These are phyloP conservation scores for Cicer cuneatum DNA, from an alignment of 306 rosid species.

Conservation along the genomic window DNA sequence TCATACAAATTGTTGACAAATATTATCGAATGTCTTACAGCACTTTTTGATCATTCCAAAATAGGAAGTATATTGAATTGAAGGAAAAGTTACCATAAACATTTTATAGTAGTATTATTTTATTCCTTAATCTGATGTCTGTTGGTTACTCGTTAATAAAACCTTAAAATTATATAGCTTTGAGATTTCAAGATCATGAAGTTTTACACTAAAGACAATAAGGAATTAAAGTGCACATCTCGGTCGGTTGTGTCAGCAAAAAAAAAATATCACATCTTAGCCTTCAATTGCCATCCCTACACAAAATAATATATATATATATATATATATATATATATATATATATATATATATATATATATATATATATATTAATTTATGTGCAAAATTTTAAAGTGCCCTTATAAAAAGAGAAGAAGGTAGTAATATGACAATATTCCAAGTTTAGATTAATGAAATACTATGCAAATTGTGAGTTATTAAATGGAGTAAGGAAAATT, in stretches of 20 bases:
- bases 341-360: no score
- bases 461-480: no score
- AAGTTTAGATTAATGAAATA: no score
- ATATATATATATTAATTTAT: no score
- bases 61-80: slow-evolving; percentile 17
- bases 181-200: slow-evolving; percentile 31
- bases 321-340: no score
- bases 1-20: slow-evolving; percentile 1
- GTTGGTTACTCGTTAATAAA: neutral
- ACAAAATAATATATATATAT: no score
- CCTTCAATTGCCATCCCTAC: no score
- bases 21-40: neutral
- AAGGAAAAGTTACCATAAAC: neutral
- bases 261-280: no score
- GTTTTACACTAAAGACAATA: slow-evolving; percentile 43
- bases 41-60: neutral
- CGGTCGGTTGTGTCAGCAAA: neutral
- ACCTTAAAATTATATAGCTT: neutral
- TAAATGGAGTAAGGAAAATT: no score
- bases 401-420: no score
- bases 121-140: neutral
- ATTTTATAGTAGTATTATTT: neutral
- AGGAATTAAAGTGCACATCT: slow-evolving; percentile 41
- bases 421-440: no score
- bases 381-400: no score